Conservation (phyloP, 768 basidiomycete species). For the Mycena maculata region DNA sequence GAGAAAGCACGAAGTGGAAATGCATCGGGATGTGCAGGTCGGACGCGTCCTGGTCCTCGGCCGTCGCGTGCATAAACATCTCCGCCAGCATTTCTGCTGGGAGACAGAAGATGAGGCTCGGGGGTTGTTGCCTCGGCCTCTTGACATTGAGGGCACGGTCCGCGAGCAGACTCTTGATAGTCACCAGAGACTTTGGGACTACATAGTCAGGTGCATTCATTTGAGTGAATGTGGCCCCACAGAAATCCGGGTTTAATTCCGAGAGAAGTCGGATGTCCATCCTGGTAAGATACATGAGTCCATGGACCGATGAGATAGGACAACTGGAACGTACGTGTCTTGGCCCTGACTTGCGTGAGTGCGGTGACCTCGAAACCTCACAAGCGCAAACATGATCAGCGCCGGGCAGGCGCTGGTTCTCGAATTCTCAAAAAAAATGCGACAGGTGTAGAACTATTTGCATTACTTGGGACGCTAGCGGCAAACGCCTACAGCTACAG, state of each 20-base stretch:
- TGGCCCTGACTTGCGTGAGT: too few species aligned
- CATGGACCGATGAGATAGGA: too few species aligned
- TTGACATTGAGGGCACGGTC: constrained; percentile 21
- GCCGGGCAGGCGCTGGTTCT: too few species aligned
- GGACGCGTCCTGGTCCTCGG: constrained; percentile 15
- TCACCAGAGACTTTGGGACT: constrained; percentile 13
- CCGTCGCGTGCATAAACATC: constrained; percentile 23
- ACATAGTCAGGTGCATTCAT: background rate
- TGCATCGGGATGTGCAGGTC: constrained; percentile 22
- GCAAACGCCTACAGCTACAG: too few species aligned
- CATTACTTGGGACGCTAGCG: too few species aligned
- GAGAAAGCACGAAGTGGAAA: constrained; percentile 49
- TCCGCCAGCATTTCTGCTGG: constrained; percentile 33
- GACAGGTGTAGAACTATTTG: too few species aligned
- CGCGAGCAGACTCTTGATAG: constrained; percentile 22
- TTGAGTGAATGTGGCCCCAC: background rate
- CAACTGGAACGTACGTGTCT: too few species aligned
- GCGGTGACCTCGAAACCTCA: too few species aligned
- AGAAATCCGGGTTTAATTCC: constrained; percentile 17
- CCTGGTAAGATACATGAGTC: background rate
- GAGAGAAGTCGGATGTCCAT: constrained; percentile 12
- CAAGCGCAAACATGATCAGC: too few species aligned
- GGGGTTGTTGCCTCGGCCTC: constrained; percentile 19
- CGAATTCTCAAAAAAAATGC: too few species aligned
- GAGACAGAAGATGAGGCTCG: constrained; percentile 29